These are phyloP conservation scores for Batrachochytrium dendrobatidis DNA, from an alignment of 371 early-diverging fungal species.

Conservation along the genomic window DNA sequence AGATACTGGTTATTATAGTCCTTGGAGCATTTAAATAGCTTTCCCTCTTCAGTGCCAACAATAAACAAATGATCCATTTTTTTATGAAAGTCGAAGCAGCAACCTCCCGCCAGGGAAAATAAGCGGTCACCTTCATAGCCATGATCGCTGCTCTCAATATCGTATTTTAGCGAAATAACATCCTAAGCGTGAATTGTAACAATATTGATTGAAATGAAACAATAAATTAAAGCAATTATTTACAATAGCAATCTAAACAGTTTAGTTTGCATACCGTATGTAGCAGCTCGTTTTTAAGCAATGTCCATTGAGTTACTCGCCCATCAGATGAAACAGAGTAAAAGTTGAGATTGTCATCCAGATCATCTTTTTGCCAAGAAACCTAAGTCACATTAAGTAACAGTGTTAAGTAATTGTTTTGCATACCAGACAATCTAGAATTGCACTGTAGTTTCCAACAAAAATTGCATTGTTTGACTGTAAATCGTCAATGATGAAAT, in stretches of 20 bases:
- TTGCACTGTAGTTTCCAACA: no score
- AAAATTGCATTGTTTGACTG: no score
- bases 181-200: conserved; percentile 22
- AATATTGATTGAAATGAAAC: conserved; percentile 8
- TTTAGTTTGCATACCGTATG: conserved; percentile 27
- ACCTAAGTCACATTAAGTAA: conserved; percentile 18
- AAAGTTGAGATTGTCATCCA: conserved; percentile 52
- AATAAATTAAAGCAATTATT: conserved; percentile 4
- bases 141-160: conserved; percentile 5
- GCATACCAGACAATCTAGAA: no score
- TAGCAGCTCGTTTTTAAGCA: conserved; percentile 47
- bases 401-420: not conserved
- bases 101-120: conserved; percentile 40
- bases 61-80: conserved; percentile 44
- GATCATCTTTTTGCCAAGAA: conserved; percentile 53
- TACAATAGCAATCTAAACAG: not conserved
- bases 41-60: conserved; percentile 55
- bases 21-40: conserved; percentile 50
- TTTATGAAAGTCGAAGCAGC: conserved; percentile 51
- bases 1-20: conserved; percentile 46
- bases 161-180: conserved; percentile 35
- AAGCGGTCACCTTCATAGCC: conserved; percentile 25
- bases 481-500: no score
- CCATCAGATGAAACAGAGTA: conserved; percentile 52
- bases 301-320: conserved; percentile 45